Evolutionary conservation across 768 basidiomycete genomes (phyloP).

Genomic region (Steccherinum ochraceum): DNA sequence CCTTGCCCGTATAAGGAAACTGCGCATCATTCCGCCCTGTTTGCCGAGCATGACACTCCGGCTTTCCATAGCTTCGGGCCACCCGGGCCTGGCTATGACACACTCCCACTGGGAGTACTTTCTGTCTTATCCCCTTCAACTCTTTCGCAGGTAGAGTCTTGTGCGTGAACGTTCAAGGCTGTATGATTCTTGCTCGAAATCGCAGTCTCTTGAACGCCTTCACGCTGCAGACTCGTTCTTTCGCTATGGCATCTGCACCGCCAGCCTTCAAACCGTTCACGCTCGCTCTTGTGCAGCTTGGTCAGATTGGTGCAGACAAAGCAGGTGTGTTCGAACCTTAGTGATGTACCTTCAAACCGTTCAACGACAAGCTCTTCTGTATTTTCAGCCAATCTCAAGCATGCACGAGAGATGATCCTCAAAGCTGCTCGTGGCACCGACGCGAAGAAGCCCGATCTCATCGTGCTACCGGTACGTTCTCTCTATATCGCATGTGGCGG

Average conservation of each 20-base stretch:
- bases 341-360: neutral
- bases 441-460: constrained; percentile 58
- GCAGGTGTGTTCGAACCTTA: constrained; percentile 15
- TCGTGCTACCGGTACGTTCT: constrained; percentile 73
- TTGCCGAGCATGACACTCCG: no score
- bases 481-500: neutral
- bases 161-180: no score
- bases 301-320: constrained; percentile 67
- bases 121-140: no score
- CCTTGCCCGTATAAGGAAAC: no score
- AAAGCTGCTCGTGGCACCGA: constrained; percentile 47
- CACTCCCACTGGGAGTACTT: no score
- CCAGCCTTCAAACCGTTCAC: constrained; percentile 65
- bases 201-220: no score
- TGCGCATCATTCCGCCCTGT: no score
- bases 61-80: no score
- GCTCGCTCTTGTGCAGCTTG: constrained; percentile 87
- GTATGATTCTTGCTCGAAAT: no score
- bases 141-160: no score
- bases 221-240: no score
- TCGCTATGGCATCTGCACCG: constrained; percentile 12
- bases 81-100: no score
- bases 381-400: constrained; percentile 56
- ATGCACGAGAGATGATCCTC: constrained; percentile 77
- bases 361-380: neutral